A percentile compares a stretch with the other conserved stretches of the same genome.
Evolutionary conservation across 148 eudicot genomes (phyloP).

Genomic region (Polygonum aviculare): DNA sequence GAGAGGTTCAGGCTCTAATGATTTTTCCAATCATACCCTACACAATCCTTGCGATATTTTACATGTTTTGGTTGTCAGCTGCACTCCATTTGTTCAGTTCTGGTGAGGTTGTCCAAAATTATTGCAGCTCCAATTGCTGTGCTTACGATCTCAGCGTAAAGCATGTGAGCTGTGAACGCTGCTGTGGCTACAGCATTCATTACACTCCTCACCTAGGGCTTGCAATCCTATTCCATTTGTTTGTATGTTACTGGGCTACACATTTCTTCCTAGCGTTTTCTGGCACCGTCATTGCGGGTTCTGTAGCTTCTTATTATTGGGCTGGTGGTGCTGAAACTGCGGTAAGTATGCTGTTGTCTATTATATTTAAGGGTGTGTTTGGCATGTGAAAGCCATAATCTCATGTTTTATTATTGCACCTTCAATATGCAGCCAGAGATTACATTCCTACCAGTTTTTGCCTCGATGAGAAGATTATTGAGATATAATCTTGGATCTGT

Average conservation of each 20-base stretch:
- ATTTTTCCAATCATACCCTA: conserved; percentile 86
- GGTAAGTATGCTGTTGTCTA: conserved; percentile 36
- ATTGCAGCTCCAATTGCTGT: conserved; percentile 73
- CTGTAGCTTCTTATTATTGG: conserved; percentile 99
- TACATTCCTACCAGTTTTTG: conserved; percentile 83
- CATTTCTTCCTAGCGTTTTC: conserved; percentile 78
- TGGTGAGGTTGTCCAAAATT: conserved; percentile 67
- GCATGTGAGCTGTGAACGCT: conserved; percentile 76
- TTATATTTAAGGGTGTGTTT: not conserved
- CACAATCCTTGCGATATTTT: conserved; percentile 61
- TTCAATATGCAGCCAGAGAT: conserved; percentile 52
- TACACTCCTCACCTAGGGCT: conserved; percentile 79
- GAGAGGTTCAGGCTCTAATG: conserved; percentile 91
- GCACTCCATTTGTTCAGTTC: conserved; percentile 85
- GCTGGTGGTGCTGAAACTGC: conserved; percentile 70
- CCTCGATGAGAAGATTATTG: conserved; percentile 75
- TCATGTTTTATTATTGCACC: not conserved
- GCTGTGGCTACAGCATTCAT: conserved; percentile 76
- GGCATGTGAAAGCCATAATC: not conserved
- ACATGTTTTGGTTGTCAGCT: conserved; percentile 89
- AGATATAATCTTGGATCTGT: conserved; percentile 83
- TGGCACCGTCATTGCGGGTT: conserved; percentile 88
- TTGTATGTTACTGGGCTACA: conserved; percentile 90
- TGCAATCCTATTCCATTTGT: conserved; percentile 76
- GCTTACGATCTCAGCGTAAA: conserved; percentile 70